phyloP scores from a whole-genome alignment of 192 early-diverging fungal species.

The Backusella macrospora region DNA sequence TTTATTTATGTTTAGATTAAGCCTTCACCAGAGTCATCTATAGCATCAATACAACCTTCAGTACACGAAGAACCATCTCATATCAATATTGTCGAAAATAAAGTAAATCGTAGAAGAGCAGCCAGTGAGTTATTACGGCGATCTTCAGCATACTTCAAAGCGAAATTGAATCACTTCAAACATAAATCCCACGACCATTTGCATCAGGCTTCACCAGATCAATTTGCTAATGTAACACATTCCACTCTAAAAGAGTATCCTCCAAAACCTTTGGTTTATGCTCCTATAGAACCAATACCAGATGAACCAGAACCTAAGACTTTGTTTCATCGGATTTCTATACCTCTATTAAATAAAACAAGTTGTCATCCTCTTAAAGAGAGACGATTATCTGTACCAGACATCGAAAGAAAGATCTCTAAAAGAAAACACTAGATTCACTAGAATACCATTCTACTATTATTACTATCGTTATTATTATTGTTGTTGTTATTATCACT shows the following conservation, averaged over 20 bases:
- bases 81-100: not conserved
- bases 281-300: constrained; percentile 24
- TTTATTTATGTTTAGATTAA: not conserved
- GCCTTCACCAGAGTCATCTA: not conserved
- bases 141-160: constrained; percentile 30
- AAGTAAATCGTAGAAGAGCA: constrained; percentile 1
- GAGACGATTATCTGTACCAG: not conserved
- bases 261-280: constrained; percentile 33
- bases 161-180: constrained; percentile 22
- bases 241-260: constrained; percentile 30
- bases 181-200: constrained; percentile 24
- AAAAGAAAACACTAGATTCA: not conserved
- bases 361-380: not conserved
- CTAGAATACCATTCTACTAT: no score
- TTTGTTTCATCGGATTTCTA: constrained; percentile 18
- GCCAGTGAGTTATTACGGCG: constrained; percentile 27
- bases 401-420: not conserved
- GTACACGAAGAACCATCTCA: not conserved
- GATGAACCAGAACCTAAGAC: not conserved
- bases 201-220: constrained; percentile 5
- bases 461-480: not conserved
- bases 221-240: not conserved
- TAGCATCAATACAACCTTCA: not conserved
- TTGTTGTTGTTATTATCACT: not conserved
- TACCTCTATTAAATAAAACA: not conserved